Base-by-base conservation (phyloP, 2,329 filamentous ascomycete genomes). In the Sporothrix phasma region DNA sequence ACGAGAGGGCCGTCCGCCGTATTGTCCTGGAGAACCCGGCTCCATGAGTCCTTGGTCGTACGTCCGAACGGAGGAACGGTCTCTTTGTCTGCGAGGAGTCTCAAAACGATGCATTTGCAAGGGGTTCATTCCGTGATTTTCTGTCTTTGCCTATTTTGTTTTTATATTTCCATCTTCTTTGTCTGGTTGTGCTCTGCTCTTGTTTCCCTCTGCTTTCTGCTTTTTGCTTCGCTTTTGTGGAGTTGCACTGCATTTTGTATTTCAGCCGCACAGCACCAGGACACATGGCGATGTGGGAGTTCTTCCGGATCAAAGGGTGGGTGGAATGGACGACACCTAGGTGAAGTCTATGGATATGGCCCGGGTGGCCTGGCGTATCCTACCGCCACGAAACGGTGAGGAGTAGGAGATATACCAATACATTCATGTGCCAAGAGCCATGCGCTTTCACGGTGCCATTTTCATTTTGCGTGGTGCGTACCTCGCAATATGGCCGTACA, bases 21-120 rank as follows among this genome's bases (percentile, higher is more conserved):
- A 87, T 96, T 22, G 94, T 99, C 64, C 88, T 85, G 71, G 92
- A 97, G 69, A 96, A 97, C 75, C 90, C 89, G 15, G 87, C 89
- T 58, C 88, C 88, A 62, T 91, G 71, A 61, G 26, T 5, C 3
- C 15, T n/a, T 19, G 17, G 41, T n/a, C 7, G 17, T 43, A 7
- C 39, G 15, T 41, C 13, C 5, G 5, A 39, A 15, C 13, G 13
- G 39, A 4, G 3, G 13, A 1, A n/a, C 1, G 5, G 6, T 59
- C 31, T 37, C 26, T 13, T 61, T 61, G 4, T 29, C 26, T 49
- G 19, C 49, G n/a, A n/a, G 49, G 29, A 17, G 26, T 34, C 17
- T 34, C 17, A 34, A 34, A 34, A 34, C 2, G 34, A 8, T 26
- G 19, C 22, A 17, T 31, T n/a, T 53, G 34, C 34, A 37, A 37